Evolutionary conservation across 2,329 filamentous ascomycete species (phyloP), one percentile per base, ranked within the genome.

Genomic region (Penicillium decumbens): DNA sequence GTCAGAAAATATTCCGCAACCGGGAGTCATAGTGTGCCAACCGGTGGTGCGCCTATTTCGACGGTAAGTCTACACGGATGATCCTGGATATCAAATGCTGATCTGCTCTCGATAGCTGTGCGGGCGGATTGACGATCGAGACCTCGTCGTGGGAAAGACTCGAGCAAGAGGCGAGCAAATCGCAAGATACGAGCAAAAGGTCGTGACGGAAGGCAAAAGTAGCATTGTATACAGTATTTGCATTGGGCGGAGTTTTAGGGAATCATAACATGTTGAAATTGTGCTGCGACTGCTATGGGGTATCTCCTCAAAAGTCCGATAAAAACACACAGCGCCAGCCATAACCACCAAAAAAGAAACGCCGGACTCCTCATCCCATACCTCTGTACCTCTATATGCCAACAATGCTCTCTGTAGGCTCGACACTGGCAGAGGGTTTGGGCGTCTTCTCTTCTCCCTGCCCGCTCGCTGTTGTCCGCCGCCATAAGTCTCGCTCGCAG

Each of bases 1-100:
- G 7, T 66, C 72, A 30, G 69, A 73, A 44, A 65, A 64, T 39
- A 67, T 73, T 29, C 70, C 67, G 15, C 62, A 65, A 43, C 70
- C 73, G 3, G 67, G 71, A 2, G 67, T 79, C 24, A 65, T 79
- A n/a, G 64, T 65, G 4, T 84, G 82, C 60, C 70, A 76, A 63
- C 78, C 79, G n/a, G 68, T 84, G 25, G 72, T 82, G 60, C 68
- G 81, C 62, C 66, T 82, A 43, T 81, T 84, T 65, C 70, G 82
- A 63, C 72, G 72, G 82, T 84, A 66, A 68, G 78, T 45, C 7
- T 45, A 41, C 10, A 3, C 6, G 12, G 12, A 7, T n/a, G 38
- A 40, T 40, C 6, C 12, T 27, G 7, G 9, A 20, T n/a, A 28
- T 12, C 24, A 5, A 27, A 10, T 32, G 32, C 51, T 54, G 37